Conservation (phyloP, 75 land plant species). For the Selaginella tamariscina region DNA sequence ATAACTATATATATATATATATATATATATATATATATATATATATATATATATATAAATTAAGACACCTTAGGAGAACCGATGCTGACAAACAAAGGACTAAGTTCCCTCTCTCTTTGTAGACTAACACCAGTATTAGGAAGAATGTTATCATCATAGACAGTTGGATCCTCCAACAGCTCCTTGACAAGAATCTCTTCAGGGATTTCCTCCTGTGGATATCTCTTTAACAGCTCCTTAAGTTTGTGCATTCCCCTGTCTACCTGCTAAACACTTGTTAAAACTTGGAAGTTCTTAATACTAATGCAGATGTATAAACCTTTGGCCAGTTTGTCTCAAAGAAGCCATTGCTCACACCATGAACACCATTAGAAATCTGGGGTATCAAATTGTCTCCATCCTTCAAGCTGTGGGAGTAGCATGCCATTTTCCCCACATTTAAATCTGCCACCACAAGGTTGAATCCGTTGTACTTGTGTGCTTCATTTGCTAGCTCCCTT, state of each 20-base stretch:
- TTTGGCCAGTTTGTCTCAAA: constrained; percentile 83
- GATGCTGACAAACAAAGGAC: constrained; percentile 61
- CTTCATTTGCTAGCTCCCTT: constrained; percentile 35
- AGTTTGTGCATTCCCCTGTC: background rate
- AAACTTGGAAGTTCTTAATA: background rate
- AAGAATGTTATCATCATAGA: constrained; percentile 33
- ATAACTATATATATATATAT: background rate
- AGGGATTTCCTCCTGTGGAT: constrained; percentile 29
- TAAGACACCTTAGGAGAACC: too few relatives aligned
- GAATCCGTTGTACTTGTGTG: constrained; percentile 59
- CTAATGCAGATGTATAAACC: constrained; percentile 20
- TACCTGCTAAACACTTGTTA: background rate
- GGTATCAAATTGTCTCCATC: constrained; percentile 19
- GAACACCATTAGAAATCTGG: constrained; percentile 48
- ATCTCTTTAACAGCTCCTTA: background rate
- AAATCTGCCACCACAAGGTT: constrained; percentile 76
- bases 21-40: too few relatives aligned
- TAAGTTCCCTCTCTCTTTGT: constrained; percentile 43
- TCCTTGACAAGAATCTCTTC: constrained; percentile 39
- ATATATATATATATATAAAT: too few relatives aligned
- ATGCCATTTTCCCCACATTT: constrained; percentile 45
- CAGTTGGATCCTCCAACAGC: constrained; percentile 44
- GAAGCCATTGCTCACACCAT: constrained; percentile 70
- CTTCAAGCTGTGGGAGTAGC: constrained; percentile 51
- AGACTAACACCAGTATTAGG: constrained; percentile 46